Conservation (phyloP, 2,329 filamentous ascomycete genomes). For the Escovopsis weberi region DNA sequence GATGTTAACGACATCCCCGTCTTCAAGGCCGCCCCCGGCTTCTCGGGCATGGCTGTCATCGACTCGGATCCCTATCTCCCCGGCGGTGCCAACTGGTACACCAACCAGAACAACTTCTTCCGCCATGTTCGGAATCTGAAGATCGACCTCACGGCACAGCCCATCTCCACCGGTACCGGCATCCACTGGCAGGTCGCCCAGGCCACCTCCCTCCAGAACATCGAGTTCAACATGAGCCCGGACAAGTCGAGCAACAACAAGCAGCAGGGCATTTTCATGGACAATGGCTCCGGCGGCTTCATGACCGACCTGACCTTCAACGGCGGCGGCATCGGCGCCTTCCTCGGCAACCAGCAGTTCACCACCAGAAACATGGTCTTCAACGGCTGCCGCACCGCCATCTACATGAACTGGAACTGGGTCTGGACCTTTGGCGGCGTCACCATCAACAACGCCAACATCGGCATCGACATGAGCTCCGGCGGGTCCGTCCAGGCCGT, state of each 20-base stretch:
- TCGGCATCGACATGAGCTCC: constrained; percentile 67
- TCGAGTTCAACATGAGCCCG: constrained; percentile 63
- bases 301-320: constrained; percentile 75
- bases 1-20: constrained; percentile 60
- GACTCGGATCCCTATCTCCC: constrained; percentile 73
- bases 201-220: constrained; percentile 67
- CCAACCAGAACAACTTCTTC: constrained; percentile 76
- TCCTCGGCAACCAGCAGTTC: constrained; percentile 78
- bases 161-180: constrained; percentile 45
- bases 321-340: constrained; percentile 63
- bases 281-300: constrained; percentile 73
- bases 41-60: constrained; percentile 76
- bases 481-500: constrained; percentile 53
- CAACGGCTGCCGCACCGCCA: constrained; percentile 66
- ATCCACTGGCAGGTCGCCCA: constrained; percentile 84
- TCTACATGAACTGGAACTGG: constrained; percentile 92
- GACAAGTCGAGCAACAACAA: constrained; percentile 49
- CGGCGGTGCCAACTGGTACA: constrained; percentile 57
- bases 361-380: constrained; percentile 72
- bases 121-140: constrained; percentile 70
- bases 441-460: constrained; percentile 56
- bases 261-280: constrained; percentile 70
- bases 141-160: constrained; percentile 58
- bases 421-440: constrained; percentile 67
- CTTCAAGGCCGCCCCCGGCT: constrained; percentile 58